phyloP scores from a whole-genome alignment of 164 flowering plant species.

The Vitis rupestris region DNA sequence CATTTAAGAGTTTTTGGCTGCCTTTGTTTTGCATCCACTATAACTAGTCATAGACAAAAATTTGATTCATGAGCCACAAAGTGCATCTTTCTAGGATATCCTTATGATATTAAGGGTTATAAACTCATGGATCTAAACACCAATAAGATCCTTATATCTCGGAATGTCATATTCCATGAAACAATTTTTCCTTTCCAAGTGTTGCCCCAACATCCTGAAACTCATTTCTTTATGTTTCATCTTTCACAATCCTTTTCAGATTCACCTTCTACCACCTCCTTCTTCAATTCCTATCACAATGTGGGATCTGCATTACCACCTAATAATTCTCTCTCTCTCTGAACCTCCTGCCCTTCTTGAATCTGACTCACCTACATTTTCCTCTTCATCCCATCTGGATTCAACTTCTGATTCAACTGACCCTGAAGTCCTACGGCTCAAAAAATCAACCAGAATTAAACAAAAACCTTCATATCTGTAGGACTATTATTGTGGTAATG shows the following conservation, averaged over 20 bases:
- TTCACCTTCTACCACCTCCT: no score
- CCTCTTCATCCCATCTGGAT: no score
- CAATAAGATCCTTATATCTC: neutral
- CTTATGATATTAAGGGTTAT: neutral
- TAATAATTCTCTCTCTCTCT: no score
- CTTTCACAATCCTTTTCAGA: no score
- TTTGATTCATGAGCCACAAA: neutral
- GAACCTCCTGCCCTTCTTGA: no score
- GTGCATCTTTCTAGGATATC: conserved; percentile 7
- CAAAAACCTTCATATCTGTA: neutral
- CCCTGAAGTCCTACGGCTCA: no score
- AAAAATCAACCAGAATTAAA: neutral
- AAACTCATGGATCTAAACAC: neutral
- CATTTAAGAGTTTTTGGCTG: conserved; percentile 8
- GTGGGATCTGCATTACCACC: no score
- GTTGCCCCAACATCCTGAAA: no score
- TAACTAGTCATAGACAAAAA: neutral
- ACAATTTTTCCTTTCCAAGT: neutral
- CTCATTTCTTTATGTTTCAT: no score
- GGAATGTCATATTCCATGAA: conserved; percentile 9
- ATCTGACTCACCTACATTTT: no score
- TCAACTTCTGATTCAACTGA: no score
- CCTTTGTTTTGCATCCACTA: neutral
- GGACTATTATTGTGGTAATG: neutral
- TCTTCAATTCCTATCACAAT: no score